Conservation (phyloP, 352 stramenopile genomes). For the Globisporangium lucens region DNA sequence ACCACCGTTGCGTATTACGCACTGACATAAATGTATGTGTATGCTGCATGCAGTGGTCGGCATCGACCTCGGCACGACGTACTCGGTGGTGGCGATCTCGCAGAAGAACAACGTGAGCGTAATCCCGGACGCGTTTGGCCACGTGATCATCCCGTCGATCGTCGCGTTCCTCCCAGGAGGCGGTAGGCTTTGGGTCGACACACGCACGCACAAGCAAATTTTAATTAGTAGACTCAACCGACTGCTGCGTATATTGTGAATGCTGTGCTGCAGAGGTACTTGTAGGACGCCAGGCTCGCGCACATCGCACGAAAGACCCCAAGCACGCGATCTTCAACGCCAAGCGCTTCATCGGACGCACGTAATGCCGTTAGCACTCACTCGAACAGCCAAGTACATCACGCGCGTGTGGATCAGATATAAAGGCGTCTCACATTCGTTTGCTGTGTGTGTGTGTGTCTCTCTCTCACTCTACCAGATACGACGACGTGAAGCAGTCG, state of each 20-base stretch:
- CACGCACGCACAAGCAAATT: too few relatives aligned
- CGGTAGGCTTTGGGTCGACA: constrained; percentile 3
- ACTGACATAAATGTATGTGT: background rate
- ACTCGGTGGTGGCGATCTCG: constrained; percentile 70
- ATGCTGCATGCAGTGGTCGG: constrained; percentile 42
- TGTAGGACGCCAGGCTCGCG: constrained; percentile 45
- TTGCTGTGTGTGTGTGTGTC: background rate
- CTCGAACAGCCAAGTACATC: background rate
- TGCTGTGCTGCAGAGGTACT: constrained; percentile 26
- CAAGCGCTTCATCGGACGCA: constrained; percentile 70
- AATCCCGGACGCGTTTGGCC: constrained; percentile 44
- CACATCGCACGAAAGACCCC: constrained; percentile 48
- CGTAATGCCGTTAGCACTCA: constrained; percentile 14
- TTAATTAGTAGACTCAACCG: too few relatives aligned
- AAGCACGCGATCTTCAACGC: constrained; percentile 72
- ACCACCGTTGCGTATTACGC: background rate
- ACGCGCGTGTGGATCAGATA: background rate
- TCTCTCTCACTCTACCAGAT: constrained; percentile 18
- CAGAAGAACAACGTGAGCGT: constrained; percentile 63
- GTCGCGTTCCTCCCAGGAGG: constrained; percentile 55
- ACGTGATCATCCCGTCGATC: constrained; percentile 60
- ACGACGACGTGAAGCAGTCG: constrained; percentile 23
- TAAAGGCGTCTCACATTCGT: background rate
- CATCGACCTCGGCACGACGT: constrained; percentile 76
- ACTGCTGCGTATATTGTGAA: background rate